Conservation (phyloP, 73 alveolate species). For the Paramecium primaurelia region DNA sequence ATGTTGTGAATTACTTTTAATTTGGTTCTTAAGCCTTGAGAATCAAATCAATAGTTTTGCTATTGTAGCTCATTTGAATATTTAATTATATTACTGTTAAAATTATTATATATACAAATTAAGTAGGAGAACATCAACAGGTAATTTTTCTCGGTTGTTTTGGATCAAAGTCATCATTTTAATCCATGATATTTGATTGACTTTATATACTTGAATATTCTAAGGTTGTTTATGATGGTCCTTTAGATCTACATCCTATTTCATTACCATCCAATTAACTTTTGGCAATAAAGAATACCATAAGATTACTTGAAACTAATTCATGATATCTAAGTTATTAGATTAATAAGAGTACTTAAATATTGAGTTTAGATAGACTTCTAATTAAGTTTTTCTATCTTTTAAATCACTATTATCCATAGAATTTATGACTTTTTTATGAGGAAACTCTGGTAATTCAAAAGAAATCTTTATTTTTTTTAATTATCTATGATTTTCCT, state of each 20-base stretch:
- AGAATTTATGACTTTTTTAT: neutral
- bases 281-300: neutral
- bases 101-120: neutral
- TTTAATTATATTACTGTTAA: slow-evolving; percentile 18
- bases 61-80: slow-evolving; percentile 5
- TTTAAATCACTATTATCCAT: neutral
- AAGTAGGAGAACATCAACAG: neutral
- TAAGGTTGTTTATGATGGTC: neutral
- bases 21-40: neutral
- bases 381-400: neutral
- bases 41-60: slow-evolving; percentile 28
- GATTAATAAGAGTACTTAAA: neutral
- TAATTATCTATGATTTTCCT: neutral
- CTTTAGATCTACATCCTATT: slow-evolving; percentile 5
- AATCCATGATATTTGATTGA: neutral
- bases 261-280: neutral
- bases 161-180: neutral
- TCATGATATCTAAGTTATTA: neutral
- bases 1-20: neutral
- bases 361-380: neutral
- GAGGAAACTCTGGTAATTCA: slow-evolving; percentile 15
- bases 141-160: slow-evolving; percentile 28
- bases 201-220: slow-evolving; percentile 7
- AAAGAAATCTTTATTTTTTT: neutral
- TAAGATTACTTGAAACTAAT: neutral